Base-by-base conservation (phyloP, 2,329 filamentous ascomycete species). In the Ophiosphaerella narmari region DNA sequence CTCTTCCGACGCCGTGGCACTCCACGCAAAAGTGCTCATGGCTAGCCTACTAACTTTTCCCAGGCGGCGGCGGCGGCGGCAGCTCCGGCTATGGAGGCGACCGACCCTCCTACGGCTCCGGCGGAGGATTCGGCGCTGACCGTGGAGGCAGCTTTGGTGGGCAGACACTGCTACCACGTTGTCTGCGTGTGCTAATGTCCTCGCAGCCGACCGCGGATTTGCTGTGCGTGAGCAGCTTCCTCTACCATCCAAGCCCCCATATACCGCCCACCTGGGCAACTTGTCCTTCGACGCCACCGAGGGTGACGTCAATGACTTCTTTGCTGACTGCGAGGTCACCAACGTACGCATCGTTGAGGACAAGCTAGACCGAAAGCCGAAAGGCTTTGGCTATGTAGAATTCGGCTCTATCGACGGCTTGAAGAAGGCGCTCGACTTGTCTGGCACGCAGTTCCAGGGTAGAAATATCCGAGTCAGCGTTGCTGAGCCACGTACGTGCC, bases 331-430 rank as follows among this genome's bases (percentile, higher is more conserved):
- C 74, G 84, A 91, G 59, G 87, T 97, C 64, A 89, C 89, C 60
- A 97, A 86, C 72, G 91, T 99, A 60, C 90, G 94, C 67, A 91
- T 99, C 66, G 96, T 99, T 58, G 93, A 97, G 79, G 95, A 99
- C 77, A 94, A 93, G 71, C 82, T 96, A 74, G 89, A 94, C 71
- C 86, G 88, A 75, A 91, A 92, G 70, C 94, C 94, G 60, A 99
- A 99, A 81, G 94, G 94, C 41, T 99, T 99, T 68, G 94, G 93
- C 55, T 99, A 99, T 74, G 93, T 96, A 60, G 94, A 99, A 75
- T 99, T 99, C 68, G 86, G 82, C 60, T 87, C 86, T 43, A 78
- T 94, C 38, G 93, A 97, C 42, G 93, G 93, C 52, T 80, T 99
- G 68, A 95, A 96, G 80, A 88, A 91, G 77, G 94, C 94, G 48